Base-by-base conservation (phyloP, 1,284 basidiomycete species). In the Abortiporus biennis region DNA sequence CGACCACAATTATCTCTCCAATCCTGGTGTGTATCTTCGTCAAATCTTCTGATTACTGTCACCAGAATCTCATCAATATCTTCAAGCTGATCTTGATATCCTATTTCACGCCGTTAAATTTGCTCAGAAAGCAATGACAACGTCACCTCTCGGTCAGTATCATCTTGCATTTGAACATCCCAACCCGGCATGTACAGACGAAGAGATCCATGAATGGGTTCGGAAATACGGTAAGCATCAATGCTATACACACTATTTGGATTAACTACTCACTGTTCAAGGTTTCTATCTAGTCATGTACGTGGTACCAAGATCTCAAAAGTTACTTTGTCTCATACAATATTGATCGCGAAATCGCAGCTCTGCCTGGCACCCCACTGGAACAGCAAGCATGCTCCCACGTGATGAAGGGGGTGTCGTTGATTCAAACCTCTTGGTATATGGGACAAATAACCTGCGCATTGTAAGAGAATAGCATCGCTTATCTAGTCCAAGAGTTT, bases 401-500 rank as follows among this genome's bases (percentile, higher is more conserved):
- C 45, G 47, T 34, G 47, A 48, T 17, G 51, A 50, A 27, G 51
- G 51, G 8, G 59, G 59, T 12, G 59, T 59, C 3, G 59, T 62
- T 1, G 55, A 58, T 43, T 50, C 52, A 9, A 33, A 35, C 68
- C 69, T 19, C 50, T 62, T 47, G 65, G 61, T 56, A 6, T 64
- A 67, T 40, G 65, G 65, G 4, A 65, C 65, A 13, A 47, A 50
- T 31, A 67, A 67, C 42, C 35, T 68, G 8, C 55, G 66, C 4
- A 61, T 67, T n/a, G 61, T 59, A 29, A 27, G 64, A 66, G 50
- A 35, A 62, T 9, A 60, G 58, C 2, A 50, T 66, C 21, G 38
- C 55, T 1, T 59, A 60, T 4, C 44, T 63, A 33, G 61, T 60
- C 27, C 27, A 29, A 29, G 9, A 29, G n/a, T n/a, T n/a, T n/a